Base-by-base conservation (phyloP, 2,329 filamentous ascomycete species). In the Trichoderma sp. region DNA sequence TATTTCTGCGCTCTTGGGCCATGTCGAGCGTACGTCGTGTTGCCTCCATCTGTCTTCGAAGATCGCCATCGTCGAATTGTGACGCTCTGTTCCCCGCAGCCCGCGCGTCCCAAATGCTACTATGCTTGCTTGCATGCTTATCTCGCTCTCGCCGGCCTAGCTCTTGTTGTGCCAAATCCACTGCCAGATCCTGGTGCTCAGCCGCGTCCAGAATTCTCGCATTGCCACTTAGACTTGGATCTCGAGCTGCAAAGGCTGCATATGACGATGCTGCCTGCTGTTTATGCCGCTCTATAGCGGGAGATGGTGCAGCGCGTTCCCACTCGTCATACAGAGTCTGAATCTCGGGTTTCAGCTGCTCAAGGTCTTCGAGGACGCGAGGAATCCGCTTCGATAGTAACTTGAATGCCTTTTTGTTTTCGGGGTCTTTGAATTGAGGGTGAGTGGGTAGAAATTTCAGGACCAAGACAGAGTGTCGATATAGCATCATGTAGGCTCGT, bases 401-500 rank as follows among this genome's bases (percentile, higher is more conserved):
- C n/a, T 83, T 87, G 29, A 96, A 89, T 2, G 91, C 88, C 71
- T 88, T 90, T 63, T 90, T 90, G 9, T 91, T 92, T 45, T 93
- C 90, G 11, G 90, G 88, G 8, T 91, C 89, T 79, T 90, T 93
- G 63, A 91, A 91, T 74, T 97, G 91, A 1, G 96, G 95, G 80
- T 98, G 97, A 1, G 86, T 89, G 0, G 90, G 88, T 9, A 99
- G 87, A 72, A 93, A 89, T 7, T 94, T 90, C 33, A 98, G 86
- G 29, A 98, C 90, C n/a, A 99, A 91, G 71, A 93, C 89, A 11
- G 95, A 95, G 85, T 97, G 95, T 79, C 97, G 92, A 82, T 97
- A 94, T n/a, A 97, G 90, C 76, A 98, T 91, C 73, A 98, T 89
- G 83, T 97, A 99, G 5, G 96, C 94, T 81, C 97, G 93, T 80